Conservation (phyloP, 1,284 basidiomycete genomes). For the Takashimella koratensis region DNA sequence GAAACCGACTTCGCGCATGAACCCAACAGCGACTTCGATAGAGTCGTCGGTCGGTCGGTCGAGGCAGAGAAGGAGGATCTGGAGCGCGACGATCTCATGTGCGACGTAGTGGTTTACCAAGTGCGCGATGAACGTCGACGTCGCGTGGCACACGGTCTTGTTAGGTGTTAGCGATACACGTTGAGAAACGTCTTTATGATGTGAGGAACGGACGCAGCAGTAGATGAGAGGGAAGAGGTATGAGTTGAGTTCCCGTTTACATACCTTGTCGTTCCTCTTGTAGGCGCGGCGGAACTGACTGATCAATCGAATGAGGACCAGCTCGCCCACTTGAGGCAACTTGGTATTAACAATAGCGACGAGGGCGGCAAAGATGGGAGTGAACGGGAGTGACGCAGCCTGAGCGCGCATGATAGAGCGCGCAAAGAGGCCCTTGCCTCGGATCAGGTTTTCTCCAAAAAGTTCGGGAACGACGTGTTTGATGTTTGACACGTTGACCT, state of each 20-base stretch:
- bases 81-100: conserved; percentile 89
- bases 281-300: conserved; percentile 93
- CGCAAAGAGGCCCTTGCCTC: conserved; percentile 82
- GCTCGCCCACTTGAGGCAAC: conserved; percentile 90
- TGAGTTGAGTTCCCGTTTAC: too few species aligned
- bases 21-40: conserved; percentile 96
- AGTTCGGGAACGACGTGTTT: conserved; percentile 94
- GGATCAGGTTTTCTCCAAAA: conserved; percentile 85
- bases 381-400: conserved; percentile 91
- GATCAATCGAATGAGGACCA: conserved; percentile 81
- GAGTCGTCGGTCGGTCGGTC: conserved; percentile 96
- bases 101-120: conserved; percentile 94
- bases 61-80: conserved; percentile 89
- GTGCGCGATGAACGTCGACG: conserved; percentile 93
- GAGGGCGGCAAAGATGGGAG: conserved; percentile 92
- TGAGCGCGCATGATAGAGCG: conserved; percentile 98
- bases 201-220: too few species aligned
- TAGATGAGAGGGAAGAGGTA: too few species aligned
- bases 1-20: conserved; percentile 94
- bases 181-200: background rate
- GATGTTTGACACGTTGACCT: conserved; percentile 90
- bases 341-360: conserved; percentile 97
- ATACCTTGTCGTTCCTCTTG: conserved; percentile 95
- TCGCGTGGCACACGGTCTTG: conserved; percentile 90
- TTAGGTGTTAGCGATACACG: conserved; percentile 9